Conservation (phyloP, 2,329 filamentous ascomycete species). For the Teratosphaeria nubilosa region DNA sequence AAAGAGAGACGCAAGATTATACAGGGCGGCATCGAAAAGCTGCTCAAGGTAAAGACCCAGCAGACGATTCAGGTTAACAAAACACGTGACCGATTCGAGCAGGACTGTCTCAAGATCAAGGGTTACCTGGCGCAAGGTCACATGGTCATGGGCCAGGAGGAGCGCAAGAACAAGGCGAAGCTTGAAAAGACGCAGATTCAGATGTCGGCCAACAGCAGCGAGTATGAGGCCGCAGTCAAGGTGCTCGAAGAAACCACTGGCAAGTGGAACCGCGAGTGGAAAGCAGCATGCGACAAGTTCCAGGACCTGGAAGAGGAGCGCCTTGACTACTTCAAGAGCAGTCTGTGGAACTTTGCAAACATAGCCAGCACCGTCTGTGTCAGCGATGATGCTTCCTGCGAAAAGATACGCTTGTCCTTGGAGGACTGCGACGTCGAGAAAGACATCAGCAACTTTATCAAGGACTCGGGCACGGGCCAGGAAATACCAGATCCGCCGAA, state of each 20-base stretch:
- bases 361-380: constrained; percentile 95
- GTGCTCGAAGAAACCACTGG: constrained; percentile 87
- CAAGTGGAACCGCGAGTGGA: constrained; percentile 98
- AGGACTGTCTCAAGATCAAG: constrained; percentile 97
- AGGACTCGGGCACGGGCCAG: constrained; percentile 79
- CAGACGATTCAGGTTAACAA: constrained; percentile 90
- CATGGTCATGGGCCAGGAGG: constrained; percentile 99
- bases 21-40: constrained; percentile 84
- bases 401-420: constrained; percentile 85
- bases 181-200: constrained; percentile 98
- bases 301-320: constrained; percentile 97
- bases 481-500: constrained; percentile 95
- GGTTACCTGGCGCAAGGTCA: constrained; percentile 96
- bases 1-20: constrained; percentile 96
- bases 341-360: constrained; percentile 95
- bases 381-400: constrained; percentile 86
- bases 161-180: constrained; percentile 97
- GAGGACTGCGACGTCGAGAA: constrained; percentile 96
- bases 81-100: constrained; percentile 88
- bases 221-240: constrained; percentile 91
- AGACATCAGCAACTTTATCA: constrained; percentile 84
- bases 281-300: constrained; percentile 93
- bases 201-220: constrained; percentile 77
- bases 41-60: constrained; percentile 85
- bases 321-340: constrained; percentile 94